Evolutionary conservation across 768 basidiomycete species (phyloP), one percentile per base, ranked within the genome.

Genomic region (Dictyophora rubrovolvata): DNA sequence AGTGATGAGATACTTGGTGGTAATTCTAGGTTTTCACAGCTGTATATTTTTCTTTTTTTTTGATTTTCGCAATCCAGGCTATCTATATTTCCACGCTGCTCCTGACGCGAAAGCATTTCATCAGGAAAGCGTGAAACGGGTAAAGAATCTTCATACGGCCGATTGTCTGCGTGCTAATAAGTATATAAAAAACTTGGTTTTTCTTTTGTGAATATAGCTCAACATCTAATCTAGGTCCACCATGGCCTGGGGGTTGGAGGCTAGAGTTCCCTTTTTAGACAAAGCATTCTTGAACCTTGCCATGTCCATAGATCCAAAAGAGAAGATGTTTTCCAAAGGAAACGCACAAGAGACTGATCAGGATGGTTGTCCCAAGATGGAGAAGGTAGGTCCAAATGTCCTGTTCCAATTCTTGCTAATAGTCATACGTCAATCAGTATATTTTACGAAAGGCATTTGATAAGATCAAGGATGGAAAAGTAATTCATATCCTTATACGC

Each of bases 211-310:
- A 42, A 23, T 21, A 14, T 5, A 42, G 21, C 14, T 10, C 37
- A n/a, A 20, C 55, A 48, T 53, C 49, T 28, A n/a, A 10, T 10
- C 48, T 53, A 89, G 89, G 68, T 96, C 94, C 23, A 98, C 96
- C 8, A 98, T 99, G 96, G 96, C 96, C 0, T 99, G 95, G 94
- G 96, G 96, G 62, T 83, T 99, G 51, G 96, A 99, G 71, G 93
- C 93, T 1, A 91, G 96, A 52, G 96, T 99, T 5, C 96, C 96
- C 12, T 99, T 99, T 84, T 83, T 99, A 57, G 96, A 99, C 78
- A 95, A 93, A 74, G 75, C 82, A 16, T 99, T 99, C 82, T 77
- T 99, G 55, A 93, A 98, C 56, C 88, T 88, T 20, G 80, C 93
- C 1, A 91, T 99, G 92, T 87, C 86, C 74, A 74, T 93, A 65